Evolutionary conservation across 2,329 filamentous ascomycete genomes (phyloP).

Genomic region (Neurospora sp.): DNA sequence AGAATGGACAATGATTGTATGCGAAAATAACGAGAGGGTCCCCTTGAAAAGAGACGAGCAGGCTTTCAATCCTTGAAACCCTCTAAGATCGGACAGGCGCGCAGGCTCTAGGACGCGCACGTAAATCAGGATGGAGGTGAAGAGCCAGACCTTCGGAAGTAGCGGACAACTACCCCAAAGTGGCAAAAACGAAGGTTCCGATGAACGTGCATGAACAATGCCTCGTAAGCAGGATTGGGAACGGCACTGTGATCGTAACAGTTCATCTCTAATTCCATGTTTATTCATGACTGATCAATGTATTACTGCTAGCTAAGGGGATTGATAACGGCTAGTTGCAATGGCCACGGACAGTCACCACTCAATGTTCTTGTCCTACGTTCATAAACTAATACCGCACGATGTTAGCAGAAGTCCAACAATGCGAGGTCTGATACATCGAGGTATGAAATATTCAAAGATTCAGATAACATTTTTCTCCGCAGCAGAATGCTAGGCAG

Average conservation of each 20-base stretch:
- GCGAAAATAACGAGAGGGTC: neutral
- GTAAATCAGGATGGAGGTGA: neutral
- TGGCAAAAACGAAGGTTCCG: neutral
- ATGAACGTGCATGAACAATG: neutral
- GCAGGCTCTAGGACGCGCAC: too few species aligned
- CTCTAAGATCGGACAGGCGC: too few species aligned
- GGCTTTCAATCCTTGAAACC: too few species aligned
- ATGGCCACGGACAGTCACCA: neutral
- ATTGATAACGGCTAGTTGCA: neutral
- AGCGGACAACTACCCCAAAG: neutral
- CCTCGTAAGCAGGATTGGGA: neutral
- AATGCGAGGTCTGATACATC: neutral
- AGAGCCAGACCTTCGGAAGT: neutral
- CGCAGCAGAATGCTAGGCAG: slow-evolving; percentile 17
- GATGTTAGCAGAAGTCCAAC: neutral
- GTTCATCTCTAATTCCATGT: neutral
- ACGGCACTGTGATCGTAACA: neutral
- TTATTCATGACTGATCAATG: neutral
- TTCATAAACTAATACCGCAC: neutral
- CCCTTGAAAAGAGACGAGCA: neutral
- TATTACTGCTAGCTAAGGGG: neutral
- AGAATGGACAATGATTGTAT: neutral
- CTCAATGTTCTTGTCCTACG: neutral
- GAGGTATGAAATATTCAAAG: neutral
- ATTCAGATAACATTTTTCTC: slow-evolving; percentile 11